These are phyloP conservation scores for Chaetothyriales sp. DNA, from an alignment of 2,329 filamentous ascomycete species.

Conservation along the genomic window DNA sequence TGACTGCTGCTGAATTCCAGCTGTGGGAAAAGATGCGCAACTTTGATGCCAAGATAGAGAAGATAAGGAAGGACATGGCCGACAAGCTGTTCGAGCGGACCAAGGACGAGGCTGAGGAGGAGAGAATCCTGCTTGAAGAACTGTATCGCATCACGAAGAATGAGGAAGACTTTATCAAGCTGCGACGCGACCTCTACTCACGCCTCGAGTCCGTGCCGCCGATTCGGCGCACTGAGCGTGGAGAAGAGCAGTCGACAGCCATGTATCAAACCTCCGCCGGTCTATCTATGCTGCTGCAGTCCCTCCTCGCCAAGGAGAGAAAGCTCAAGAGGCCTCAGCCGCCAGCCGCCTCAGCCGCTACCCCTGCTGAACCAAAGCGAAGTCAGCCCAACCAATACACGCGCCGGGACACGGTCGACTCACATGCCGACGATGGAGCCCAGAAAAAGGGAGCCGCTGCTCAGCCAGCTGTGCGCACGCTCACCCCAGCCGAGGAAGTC, in stretches of 20 bases:
- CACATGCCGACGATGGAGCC: slow-evolving; percentile 17
- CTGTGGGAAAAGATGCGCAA: slow-evolving; percentile 73
- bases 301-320: slow-evolving; percentile 68
- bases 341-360: slow-evolving; percentile 40
- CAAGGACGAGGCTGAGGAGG: slow-evolving; percentile 79
- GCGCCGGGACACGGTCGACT: slow-evolving; percentile 16
- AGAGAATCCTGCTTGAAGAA: slow-evolving; percentile 76
- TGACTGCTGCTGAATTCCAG: slow-evolving; percentile 72
- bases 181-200: slow-evolving; percentile 72
- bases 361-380: slow-evolving; percentile 21
- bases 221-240: slow-evolving; percentile 43
- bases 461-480: slow-evolving; percentile 48
- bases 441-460: slow-evolving; percentile 25
- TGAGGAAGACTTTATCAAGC: slow-evolving; percentile 71
- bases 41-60: slow-evolving; percentile 70
- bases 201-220: slow-evolving; percentile 70
- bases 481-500: slow-evolving; percentile 59
- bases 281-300: slow-evolving; percentile 64
- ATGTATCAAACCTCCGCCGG: slow-evolving; percentile 70
- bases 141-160: slow-evolving; percentile 81
- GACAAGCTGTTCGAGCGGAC: slow-evolving; percentile 62
- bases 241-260: slow-evolving; percentile 23
- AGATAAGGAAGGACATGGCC: slow-evolving; percentile 68
- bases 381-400: slow-evolving; percentile 19
- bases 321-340: slow-evolving; percentile 71